These are phyloP conservation scores for Barnettozyma sp. DNA, from an alignment of 805 yeast species.

Conservation along the genomic window DNA sequence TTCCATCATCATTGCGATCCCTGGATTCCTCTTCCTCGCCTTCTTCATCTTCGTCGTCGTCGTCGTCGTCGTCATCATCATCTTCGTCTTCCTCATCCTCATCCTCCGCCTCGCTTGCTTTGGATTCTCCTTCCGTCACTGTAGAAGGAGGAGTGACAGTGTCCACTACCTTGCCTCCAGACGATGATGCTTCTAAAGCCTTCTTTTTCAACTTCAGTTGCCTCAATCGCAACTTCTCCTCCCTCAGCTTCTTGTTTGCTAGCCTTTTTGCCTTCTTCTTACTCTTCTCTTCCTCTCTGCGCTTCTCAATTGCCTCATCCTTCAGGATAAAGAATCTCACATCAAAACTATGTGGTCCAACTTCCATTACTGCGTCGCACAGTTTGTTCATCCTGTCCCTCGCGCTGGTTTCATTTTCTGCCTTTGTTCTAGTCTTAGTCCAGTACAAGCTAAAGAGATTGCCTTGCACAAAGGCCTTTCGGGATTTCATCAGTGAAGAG, in stretches of 20 bases:
- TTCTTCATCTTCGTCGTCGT: slow-evolving; percentile 7
- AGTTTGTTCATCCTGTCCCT: slow-evolving; percentile 86
- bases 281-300: slow-evolving; percentile 36
- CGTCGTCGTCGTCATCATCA: slow-evolving; percentile 1
- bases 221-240: slow-evolving; percentile 1
- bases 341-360: slow-evolving; percentile 83
- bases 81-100: slow-evolving; percentile 2
- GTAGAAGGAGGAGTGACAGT: too few relatives aligned
- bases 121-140: background rate
- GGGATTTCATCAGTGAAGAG: slow-evolving; percentile 63
- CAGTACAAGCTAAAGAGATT: slow-evolving; percentile 74
- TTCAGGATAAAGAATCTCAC: slow-evolving; percentile 75
- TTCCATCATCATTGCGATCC: too few relatives aligned
- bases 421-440: slow-evolving; percentile 52
- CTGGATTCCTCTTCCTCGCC: slow-evolving; percentile 13
- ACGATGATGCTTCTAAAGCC: too few relatives aligned
- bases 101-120: background rate
- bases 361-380: slow-evolving; percentile 61
- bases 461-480: slow-evolving; percentile 59
- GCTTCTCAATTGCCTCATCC: slow-evolving; percentile 61
- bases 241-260: slow-evolving; percentile 25
- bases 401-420: slow-evolving; percentile 43
- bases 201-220: slow-evolving; percentile 1
- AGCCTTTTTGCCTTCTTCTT: slow-evolving; percentile 30
- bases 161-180: too few relatives aligned